phyloP scores from a whole-genome alignment of 2,329 filamentous ascomycete genomes.

The Phyllosticta citribraziliensis region DNA sequence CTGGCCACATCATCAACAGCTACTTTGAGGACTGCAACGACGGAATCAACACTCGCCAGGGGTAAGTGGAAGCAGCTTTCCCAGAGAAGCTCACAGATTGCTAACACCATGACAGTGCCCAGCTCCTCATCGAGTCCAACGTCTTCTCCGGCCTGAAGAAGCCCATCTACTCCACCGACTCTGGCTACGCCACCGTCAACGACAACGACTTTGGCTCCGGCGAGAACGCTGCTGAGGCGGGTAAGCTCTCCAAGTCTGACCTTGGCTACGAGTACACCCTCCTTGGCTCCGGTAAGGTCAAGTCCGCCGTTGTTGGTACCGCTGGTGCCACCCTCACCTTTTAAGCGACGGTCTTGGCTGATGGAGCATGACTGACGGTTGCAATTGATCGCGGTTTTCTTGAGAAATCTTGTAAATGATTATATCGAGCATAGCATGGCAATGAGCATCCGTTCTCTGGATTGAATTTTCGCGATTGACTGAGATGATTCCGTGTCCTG shows the following conservation, averaged over 20 bases:
- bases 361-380: neutral
- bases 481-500: neutral
- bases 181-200: constrained; percentile 27
- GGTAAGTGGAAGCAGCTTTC: neutral
- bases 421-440: neutral
- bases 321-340: constrained; percentile 31
- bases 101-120: constrained; percentile 19
- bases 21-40: constrained; percentile 23
- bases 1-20: constrained; percentile 51
- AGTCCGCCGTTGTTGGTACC: constrained; percentile 29
- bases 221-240: constrained; percentile 22
- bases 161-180: constrained; percentile 25
- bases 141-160: constrained; percentile 26
- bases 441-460: neutral
- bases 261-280: constrained; percentile 27
- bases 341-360: constrained; percentile 11
- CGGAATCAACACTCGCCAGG: neutral
- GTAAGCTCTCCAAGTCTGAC: constrained; percentile 19
- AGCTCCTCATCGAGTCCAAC: constrained; percentile 35
- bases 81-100: neutral
- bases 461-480: neutral
- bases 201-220: constrained; percentile 32
- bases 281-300: constrained; percentile 25
- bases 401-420: neutral
- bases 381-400: neutral